Conservation (phyloP, 495 filamentous ascomycete species). For the Penicillium dipodomyicola region DNA sequence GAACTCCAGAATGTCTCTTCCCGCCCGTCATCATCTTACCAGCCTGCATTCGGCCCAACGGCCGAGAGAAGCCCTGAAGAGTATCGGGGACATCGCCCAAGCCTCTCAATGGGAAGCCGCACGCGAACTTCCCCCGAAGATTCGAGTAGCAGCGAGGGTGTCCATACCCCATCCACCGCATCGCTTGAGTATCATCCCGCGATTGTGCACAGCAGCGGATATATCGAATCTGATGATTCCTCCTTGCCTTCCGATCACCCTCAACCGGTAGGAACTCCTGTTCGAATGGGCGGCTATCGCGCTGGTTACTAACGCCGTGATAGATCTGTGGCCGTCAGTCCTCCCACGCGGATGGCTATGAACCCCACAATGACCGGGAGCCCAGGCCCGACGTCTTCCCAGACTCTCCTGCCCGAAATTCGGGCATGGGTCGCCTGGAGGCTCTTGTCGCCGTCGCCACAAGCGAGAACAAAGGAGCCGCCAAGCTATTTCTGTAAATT, state of each 20-base stretch:
- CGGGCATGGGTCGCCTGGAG: slow-evolving; percentile 70
- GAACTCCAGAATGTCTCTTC: slow-evolving; percentile 43
- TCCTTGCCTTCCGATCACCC: slow-evolving; percentile 42
- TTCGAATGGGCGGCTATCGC: slow-evolving; percentile 30
- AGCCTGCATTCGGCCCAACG: slow-evolving; percentile 32
- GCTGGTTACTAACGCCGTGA: slow-evolving; percentile 41
- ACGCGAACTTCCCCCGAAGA: slow-evolving; percentile 65
- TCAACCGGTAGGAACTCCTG: slow-evolving; percentile 42
- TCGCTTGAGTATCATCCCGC: slow-evolving; percentile 61
- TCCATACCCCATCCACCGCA: slow-evolving; percentile 62
- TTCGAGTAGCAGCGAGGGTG: slow-evolving; percentile 69
- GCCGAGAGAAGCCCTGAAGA: slow-evolving; percentile 33
- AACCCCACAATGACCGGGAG: slow-evolving; percentile 32
- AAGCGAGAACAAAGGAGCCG: slow-evolving; percentile 66
- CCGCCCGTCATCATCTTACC: slow-evolving; percentile 44
- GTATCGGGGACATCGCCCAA: slow-evolving; percentile 32
- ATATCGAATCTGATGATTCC: slow-evolving; percentile 53
- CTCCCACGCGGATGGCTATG: slow-evolving; percentile 38
- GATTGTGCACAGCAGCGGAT: slow-evolving; percentile 63
- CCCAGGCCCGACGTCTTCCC: slow-evolving; percentile 33
- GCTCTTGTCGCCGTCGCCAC: slow-evolving; percentile 88
- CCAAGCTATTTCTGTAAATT: slow-evolving; percentile 42
- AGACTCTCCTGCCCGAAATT: slow-evolving; percentile 31
- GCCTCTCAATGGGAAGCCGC: slow-evolving; percentile 29
- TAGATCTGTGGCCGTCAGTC: slow-evolving; percentile 41